phyloP scores from a whole-genome alignment of 495 filamentous ascomycete species.

The Xylaria cubensis region DNA sequence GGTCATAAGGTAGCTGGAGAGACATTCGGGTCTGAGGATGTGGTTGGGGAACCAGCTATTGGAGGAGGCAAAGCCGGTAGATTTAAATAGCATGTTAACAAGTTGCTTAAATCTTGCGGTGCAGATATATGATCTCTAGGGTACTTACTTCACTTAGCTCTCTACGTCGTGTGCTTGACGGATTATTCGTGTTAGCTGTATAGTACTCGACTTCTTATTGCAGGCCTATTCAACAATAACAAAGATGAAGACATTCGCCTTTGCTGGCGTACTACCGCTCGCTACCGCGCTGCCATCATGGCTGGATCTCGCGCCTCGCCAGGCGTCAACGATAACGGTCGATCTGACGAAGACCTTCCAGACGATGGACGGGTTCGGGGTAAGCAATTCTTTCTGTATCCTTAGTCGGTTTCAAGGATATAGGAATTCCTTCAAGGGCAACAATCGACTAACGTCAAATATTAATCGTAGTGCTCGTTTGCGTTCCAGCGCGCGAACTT shows the following conservation, averaged over 20 bases:
- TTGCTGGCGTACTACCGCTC: conserved; percentile 30
- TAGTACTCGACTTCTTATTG: background rate
- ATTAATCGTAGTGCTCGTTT: conserved; percentile 43
- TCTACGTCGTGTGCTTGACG: background rate
- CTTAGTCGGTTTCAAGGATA: background rate
- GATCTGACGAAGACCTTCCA: conserved; percentile 52
- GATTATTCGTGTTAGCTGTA: background rate
- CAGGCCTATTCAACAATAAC: background rate
- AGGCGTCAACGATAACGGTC: conserved; percentile 50
- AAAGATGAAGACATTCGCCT: conserved; percentile 35
- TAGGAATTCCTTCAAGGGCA: background rate
- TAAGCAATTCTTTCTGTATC: background rate
- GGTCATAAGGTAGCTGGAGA: background rate
- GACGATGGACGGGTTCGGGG: conserved; percentile 59
- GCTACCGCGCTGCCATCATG: conserved; percentile 33
- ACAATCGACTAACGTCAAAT: background rate
- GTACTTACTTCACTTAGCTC: background rate
- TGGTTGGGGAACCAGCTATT: background rate
- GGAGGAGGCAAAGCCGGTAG: conserved; percentile 8
- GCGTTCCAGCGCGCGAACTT: conserved; percentile 63
- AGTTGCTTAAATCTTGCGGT: background rate
- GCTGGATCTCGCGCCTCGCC: conserved; percentile 32
- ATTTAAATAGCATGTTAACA: conserved; percentile 9
- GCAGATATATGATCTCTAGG: background rate
- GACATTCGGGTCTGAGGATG: background rate